Evolutionary conservation across 83 land plant genomes (phyloP).

Genomic region (Picea abies): DNA sequence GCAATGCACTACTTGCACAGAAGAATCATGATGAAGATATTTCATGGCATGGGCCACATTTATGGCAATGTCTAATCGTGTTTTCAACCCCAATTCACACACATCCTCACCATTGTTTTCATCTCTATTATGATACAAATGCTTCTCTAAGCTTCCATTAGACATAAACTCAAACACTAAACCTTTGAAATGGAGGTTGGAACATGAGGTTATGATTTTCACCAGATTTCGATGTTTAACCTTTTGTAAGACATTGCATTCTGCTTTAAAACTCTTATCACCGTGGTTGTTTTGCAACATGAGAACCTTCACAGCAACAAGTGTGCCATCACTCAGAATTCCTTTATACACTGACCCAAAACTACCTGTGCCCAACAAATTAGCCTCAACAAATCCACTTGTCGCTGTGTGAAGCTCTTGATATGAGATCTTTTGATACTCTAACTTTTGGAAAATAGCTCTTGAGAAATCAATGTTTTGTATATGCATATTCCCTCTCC

Average conservation of each 20-base stretch:
- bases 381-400: conserved; percentile 7
- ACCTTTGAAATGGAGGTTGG: conserved; percentile 26
- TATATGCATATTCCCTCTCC: neutral
- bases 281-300: neutral
- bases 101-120: neutral
- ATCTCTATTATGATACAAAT: neutral
- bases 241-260: conserved; percentile 20
- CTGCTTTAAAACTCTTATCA: conserved; percentile 17
- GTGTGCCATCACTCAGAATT: neutral
- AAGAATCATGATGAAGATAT: conserved; percentile 16
- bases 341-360: conserved; percentile 29
- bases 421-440: conserved; percentile 4
- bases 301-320: conserved; percentile 21
- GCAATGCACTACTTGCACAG: conserved; percentile 12
- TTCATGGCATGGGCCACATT: conserved; percentile 17
- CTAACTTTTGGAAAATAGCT: neutral
- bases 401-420: conserved; percentile 19
- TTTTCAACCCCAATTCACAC: neutral
- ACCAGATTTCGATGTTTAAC: conserved; percentile 21
- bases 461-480: neutral
- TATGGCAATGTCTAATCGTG: conserved; percentile 12
- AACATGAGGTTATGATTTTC: conserved; percentile 21
- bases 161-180: conserved; percentile 23
- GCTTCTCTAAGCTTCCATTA: conserved; percentile 24
- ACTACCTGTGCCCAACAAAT: conserved; percentile 26